These are phyloP conservation scores for Aaosphaeria pasadenensis DNA, from an alignment of 2,329 filamentous ascomycete genomes.

Conservation along the genomic window DNA sequence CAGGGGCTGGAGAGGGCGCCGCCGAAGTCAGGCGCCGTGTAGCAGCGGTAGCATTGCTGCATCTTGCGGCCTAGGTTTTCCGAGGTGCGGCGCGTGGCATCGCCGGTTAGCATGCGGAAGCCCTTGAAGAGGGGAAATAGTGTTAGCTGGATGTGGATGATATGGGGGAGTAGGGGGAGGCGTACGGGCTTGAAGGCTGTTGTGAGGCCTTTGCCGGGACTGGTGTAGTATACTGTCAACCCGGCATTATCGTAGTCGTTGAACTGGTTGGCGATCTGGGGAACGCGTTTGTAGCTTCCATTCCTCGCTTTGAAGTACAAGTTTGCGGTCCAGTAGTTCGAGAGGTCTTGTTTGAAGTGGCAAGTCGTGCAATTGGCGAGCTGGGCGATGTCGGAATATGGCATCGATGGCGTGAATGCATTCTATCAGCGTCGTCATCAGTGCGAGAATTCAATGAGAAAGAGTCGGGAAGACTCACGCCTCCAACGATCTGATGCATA, in stretches of 20 bases:
- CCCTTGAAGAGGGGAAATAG: slow-evolving; percentile 5
- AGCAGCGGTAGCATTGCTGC: slow-evolving; percentile 19
- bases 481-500: slow-evolving; percentile 18
- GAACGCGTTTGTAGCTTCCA: slow-evolving; percentile 13
- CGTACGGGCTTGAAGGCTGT: slow-evolving; percentile 16
- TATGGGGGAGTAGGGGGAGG: background rate
- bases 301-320: slow-evolving; percentile 14
- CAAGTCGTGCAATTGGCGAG: slow-evolving; percentile 16
- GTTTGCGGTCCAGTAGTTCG: slow-evolving; percentile 16
- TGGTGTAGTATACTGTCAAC: slow-evolving; percentile 18
- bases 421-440: slow-evolving; percentile 4
- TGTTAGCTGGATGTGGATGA: background rate
- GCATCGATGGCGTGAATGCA: slow-evolving; percentile 15
- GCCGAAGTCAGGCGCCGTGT: slow-evolving; percentile 11
- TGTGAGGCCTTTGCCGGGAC: slow-evolving; percentile 9
- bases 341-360: slow-evolving; percentile 8
- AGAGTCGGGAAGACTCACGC: slow-evolving; percentile 6
- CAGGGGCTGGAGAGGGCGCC: slow-evolving; percentile 15
- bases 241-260: slow-evolving; percentile 17
- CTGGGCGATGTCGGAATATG: slow-evolving; percentile 11
- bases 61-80: slow-evolving; percentile 13
- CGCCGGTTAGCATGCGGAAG: slow-evolving; percentile 20
- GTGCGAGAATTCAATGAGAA: background rate
- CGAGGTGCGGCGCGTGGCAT: slow-evolving; percentile 13
- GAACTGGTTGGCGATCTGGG: slow-evolving; percentile 16